These are phyloP conservation scores for Fusarium sulawesiense DNA, from an alignment of 2,329 filamentous ascomycete species.

Conservation along the genomic window DNA sequence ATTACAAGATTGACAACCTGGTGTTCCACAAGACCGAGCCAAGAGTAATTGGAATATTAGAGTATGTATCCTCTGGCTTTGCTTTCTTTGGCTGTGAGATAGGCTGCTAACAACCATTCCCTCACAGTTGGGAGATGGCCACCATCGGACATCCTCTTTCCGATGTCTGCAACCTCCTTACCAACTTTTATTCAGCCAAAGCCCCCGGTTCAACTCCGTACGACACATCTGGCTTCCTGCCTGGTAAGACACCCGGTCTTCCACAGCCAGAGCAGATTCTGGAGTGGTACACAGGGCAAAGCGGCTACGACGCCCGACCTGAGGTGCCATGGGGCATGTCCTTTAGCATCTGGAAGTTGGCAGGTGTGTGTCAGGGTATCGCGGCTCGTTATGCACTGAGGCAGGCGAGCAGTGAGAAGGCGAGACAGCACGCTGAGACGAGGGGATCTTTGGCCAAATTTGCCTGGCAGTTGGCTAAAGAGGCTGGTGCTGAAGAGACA, in stretches of 20 bases:
- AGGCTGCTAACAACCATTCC: not conserved
- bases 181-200: conserved; percentile 54
- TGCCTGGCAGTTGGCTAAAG: conserved; percentile 79
- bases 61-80: conserved; percentile 62
- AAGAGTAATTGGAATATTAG: conserved; percentile 89
- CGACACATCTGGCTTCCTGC: conserved; percentile 65
- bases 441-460: conserved; percentile 79
- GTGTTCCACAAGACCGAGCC: conserved; percentile 91
- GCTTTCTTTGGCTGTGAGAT: not conserved
- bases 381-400: conserved; percentile 85
- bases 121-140: conserved; percentile 91
- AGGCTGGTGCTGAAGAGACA: conserved; percentile 46
- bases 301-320: conserved; percentile 75
- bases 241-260: conserved; percentile 73
- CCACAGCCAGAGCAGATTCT: conserved; percentile 56
- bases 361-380: conserved; percentile 84
- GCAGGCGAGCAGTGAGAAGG: conserved; percentile 90
- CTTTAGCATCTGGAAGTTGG: conserved; percentile 70
- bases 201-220: conserved; percentile 37
- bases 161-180: conserved; percentile 83
- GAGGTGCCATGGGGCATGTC: conserved; percentile 71
- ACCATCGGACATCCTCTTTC: conserved; percentile 96
- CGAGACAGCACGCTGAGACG: conserved; percentile 75
- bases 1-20: conserved; percentile 95
- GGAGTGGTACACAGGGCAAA: conserved; percentile 58